Conservation (phyloP, 2,329 filamentous ascomycete genomes). For the Fusarium sp. region DNA sequence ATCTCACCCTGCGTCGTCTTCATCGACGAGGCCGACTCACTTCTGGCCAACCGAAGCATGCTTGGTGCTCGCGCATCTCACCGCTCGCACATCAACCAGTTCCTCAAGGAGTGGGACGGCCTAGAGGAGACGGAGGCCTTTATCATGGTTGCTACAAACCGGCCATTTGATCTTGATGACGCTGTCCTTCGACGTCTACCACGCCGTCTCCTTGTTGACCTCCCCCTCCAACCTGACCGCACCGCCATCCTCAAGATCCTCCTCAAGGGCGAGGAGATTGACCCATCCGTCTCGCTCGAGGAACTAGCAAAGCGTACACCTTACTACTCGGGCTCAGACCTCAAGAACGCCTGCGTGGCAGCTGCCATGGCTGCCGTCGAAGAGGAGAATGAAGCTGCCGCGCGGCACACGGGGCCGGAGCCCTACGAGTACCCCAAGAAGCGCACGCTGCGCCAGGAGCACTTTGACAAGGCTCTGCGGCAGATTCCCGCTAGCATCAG, state of each 20-base stretch:
- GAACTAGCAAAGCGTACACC: constrained; percentile 72
- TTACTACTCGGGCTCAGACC: constrained; percentile 81
- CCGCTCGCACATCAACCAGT: constrained; percentile 94
- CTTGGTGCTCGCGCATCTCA: constrained; percentile 72
- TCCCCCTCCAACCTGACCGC: constrained; percentile 71
- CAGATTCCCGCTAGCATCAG: constrained; percentile 93
- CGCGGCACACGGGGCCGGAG: constrained; percentile 51
- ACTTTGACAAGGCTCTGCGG: constrained; percentile 85
- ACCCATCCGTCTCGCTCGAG: constrained; percentile 65
- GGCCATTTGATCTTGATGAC: constrained; percentile 93
- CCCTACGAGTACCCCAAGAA: constrained; percentile 68
- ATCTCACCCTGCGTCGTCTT: constrained; percentile 92
- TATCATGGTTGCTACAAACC: constrained; percentile 97
- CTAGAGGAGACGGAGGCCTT: constrained; percentile 84
- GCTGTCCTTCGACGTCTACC: constrained; percentile 80
- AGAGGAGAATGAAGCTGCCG: constrained; percentile 66
- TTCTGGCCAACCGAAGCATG: constrained; percentile 79
- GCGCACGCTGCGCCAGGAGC: constrained; percentile 63
- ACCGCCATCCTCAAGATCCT: constrained; percentile 75
- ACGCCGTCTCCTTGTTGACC: constrained; percentile 74
- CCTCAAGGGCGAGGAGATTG: constrained; percentile 71
- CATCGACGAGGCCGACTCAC: constrained; percentile 94
- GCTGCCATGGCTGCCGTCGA: constrained; percentile 80
- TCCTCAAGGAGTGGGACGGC: constrained; percentile 95
- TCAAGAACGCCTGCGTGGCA: constrained; percentile 83